Percentiles rank a stretch among this genome's conserved stretches.
Evolutionary conservation across 2,329 filamentous ascomycete genomes (phyloP).

Genomic region (Diatrype stigma): DNA sequence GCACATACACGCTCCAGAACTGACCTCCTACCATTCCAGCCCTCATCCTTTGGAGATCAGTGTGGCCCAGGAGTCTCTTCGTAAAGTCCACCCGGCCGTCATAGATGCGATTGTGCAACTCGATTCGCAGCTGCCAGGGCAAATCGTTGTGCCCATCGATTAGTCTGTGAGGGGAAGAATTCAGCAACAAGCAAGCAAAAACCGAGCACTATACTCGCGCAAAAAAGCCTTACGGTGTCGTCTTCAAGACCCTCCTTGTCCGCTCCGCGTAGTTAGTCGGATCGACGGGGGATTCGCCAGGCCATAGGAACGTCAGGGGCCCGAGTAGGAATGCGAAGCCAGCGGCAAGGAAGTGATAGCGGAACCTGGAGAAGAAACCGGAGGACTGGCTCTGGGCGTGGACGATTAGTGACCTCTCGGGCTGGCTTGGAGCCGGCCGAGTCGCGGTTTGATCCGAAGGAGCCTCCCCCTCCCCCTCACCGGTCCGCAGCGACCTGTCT

Average conservation of each 20-base stretch:
- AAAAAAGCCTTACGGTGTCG: constrained; percentile 9
- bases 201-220: no score
- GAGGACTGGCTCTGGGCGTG: constrained; percentile 7
- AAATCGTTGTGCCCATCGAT: constrained; percentile 30
- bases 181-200: no score
- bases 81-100: constrained; percentile 11
- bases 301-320: no score
- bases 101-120: constrained; percentile 25
- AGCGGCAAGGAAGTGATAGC: constrained; percentile 4
- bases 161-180: constrained; percentile 9
- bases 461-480: not conserved
- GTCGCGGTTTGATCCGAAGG: no score
- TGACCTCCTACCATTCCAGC: constrained; percentile 26
- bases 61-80: constrained; percentile 18
- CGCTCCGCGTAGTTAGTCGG: constrained; percentile 10
- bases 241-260: constrained; percentile 8
- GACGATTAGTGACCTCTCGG: constrained; percentile 7
- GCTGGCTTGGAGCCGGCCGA: not conserved
- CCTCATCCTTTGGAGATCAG: constrained; percentile 23
- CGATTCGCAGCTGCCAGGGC: constrained; percentile 25
- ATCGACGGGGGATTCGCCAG: constrained; percentile 2
- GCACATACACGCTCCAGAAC: constrained; percentile 27
- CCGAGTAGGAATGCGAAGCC: no score
- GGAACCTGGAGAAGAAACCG: constrained; percentile 11
- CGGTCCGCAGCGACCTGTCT: not conserved